Conservation (phyloP, 257 asterid species). For the Misopates orontium region DNA sequence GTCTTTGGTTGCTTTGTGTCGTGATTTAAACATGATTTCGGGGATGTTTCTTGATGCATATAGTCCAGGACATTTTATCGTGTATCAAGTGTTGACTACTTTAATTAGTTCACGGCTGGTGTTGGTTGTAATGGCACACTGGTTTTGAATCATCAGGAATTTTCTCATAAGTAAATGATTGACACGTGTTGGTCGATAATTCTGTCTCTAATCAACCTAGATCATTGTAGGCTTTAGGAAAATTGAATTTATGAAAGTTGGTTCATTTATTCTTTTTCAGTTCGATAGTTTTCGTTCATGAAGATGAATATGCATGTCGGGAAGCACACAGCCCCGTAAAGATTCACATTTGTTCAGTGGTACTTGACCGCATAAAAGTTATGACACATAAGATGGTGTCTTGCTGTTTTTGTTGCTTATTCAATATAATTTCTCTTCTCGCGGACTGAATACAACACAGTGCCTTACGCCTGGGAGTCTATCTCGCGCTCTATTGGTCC, state of each 20-base stretch:
- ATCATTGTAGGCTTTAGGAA: not conserved
- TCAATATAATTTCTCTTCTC: not conserved
- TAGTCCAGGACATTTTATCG: not conserved
- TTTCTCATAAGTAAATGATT: conserved; percentile 6
- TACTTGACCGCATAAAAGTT: not conserved
- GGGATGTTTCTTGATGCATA: not conserved
- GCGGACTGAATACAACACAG: not conserved
- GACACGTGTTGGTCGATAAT: conserved; percentile 7
- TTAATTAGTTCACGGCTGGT: conserved; percentile 8
- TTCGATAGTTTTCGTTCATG: conserved; percentile 10
- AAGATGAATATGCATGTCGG: conserved; percentile 11
- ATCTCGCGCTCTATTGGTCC: not conserved
- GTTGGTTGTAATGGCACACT: not conserved
- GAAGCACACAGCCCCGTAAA: conserved; percentile 11
- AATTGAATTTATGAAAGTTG: conserved; percentile 14
- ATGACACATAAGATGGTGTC: not conserved
- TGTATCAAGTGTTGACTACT: not conserved
- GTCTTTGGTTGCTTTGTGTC: not conserved
- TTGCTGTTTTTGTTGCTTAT: conserved; percentile 20
- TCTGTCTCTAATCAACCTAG: not conserved
- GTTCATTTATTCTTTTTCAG: conserved; percentile 5
- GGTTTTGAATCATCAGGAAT: conserved; percentile 17
- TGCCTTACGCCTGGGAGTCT: not conserved
- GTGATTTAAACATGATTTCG: not conserved
- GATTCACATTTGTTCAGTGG: conserved; percentile 11